Conservation (phyloP, 345 rosid species). For the Psidium friedrichsthalianum region DNA sequence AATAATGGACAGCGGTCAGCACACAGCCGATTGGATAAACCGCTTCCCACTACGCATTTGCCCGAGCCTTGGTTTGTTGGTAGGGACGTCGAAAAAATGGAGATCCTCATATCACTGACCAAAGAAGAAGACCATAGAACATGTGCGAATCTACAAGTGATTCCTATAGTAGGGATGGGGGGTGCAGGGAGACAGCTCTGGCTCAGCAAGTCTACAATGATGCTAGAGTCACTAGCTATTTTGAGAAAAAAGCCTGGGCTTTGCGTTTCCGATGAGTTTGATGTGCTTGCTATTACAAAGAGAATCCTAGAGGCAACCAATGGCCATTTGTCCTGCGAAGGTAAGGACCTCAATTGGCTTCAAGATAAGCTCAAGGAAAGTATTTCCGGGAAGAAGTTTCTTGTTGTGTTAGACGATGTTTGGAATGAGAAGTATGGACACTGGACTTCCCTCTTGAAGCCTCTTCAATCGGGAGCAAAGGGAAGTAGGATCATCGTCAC, state of each 20-base stretch:
- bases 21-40: accelerated
- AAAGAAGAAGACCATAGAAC: not conserved
- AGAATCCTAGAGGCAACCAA: not conserved
- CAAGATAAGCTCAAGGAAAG: not conserved
- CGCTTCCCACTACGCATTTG: not conserved
- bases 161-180: not conserved
- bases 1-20: not conserved
- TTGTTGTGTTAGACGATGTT: not conserved
- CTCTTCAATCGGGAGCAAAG: not conserved
- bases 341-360: not conserved
- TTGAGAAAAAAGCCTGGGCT: not conserved
- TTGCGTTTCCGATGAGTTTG: not conserved
- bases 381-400: not conserved
- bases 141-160: not conserved
- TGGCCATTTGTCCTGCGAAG: not conserved
- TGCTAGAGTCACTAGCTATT: not conserved
- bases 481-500: not conserved
- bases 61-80: not conserved
- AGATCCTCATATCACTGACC: not conserved
- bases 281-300: not conserved
- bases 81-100: not conserved
- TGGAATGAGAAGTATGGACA: not conserved
- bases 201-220: not conserved
- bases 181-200: not conserved
- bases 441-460: not conserved